Percentiles rank a stretch among this genome's conserved stretches.
These are phyloP conservation scores for Peziza echinospora DNA, from an alignment of 495 filamentous ascomycete genomes.

Conservation along the genomic window DNA sequence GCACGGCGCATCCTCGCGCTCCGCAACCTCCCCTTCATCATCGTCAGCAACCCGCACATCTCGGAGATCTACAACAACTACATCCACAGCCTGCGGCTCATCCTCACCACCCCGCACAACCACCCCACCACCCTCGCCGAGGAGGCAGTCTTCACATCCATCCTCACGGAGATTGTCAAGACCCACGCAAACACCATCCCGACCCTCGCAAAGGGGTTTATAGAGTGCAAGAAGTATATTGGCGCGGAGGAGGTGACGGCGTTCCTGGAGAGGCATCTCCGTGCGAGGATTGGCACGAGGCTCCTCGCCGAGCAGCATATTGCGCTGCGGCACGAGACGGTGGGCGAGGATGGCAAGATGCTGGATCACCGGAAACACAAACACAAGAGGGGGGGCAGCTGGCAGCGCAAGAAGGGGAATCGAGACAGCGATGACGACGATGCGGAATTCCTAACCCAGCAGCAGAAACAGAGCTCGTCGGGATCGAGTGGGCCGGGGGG, in stretches of 20 bases:
- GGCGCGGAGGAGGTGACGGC: slow-evolving; percentile 53
- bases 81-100: slow-evolving; percentile 67
- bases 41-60: slow-evolving; percentile 87
- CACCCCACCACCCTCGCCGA: slow-evolving; percentile 67
- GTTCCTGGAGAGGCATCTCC: slow-evolving; percentile 84
- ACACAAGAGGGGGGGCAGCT: too few species aligned
- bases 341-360: slow-evolving; percentile 2
- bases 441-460: too few species aligned
- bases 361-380: too few species aligned
- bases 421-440: slow-evolving; percentile 17
- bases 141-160: slow-evolving; percentile 71
- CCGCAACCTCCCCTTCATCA: slow-evolving; percentile 86
- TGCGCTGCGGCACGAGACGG: slow-evolving; percentile 63
- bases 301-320: slow-evolving; percentile 94
- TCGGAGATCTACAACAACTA: slow-evolving; percentile 88
- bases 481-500: slow-evolving; percentile 36
- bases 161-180: slow-evolving; percentile 78
- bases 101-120: slow-evolving; percentile 60
- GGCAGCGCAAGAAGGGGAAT: neutral
- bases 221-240: slow-evolving; percentile 80
- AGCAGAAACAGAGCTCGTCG: too few species aligned
- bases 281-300: slow-evolving; percentile 80
- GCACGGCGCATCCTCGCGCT: slow-evolving; percentile 83
- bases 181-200: slow-evolving; percentile 89
- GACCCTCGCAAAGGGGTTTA: slow-evolving; percentile 71